These are phyloP conservation scores for Cladosporium sp. DNA, from an alignment of 2,329 filamentous ascomycete genomes.

Conservation along the genomic window DNA sequence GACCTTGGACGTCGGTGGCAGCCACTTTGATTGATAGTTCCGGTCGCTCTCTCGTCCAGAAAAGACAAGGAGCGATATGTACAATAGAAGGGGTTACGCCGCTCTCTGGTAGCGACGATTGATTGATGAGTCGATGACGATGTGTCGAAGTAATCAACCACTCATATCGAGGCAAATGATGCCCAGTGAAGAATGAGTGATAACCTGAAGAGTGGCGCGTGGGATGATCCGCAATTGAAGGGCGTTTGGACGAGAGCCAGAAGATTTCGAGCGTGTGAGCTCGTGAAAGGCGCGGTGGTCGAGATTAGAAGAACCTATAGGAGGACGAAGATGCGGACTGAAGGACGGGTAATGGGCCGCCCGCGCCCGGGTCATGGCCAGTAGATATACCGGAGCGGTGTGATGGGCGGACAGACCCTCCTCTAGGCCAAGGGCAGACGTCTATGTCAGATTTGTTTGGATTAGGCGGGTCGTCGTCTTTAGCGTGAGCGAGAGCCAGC, in stretches of 20 bases:
- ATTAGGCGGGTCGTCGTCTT: slow-evolving; percentile 11
- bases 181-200: not conserved
- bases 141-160: not conserved
- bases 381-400: slow-evolving; percentile 12
- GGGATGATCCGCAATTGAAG: not conserved
- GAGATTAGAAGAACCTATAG: slow-evolving; percentile 10
- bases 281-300: slow-evolving; percentile 3
- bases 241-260: not conserved
- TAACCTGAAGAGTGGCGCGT: not conserved
- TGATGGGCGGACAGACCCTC: slow-evolving; percentile 12
- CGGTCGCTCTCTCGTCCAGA: slow-evolving; percentile 7
- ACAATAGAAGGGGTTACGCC: slow-evolving; percentile 4
- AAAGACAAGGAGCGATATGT: slow-evolving; percentile 11
- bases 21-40: slow-evolving; percentile 9
- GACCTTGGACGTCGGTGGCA: slow-evolving; percentile 13
- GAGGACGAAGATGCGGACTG: slow-evolving; percentile 4
- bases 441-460: slow-evolving; percentile 12
- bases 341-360: slow-evolving; percentile 12
- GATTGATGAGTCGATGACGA: not conserved
- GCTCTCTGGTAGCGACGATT: slow-evolving; percentile 11
- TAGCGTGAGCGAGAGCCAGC: slow-evolving; percentile 12
- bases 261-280: slow-evolving; percentile 2
- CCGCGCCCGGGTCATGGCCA: slow-evolving; percentile 10
- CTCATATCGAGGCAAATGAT: slow-evolving; percentile 4
- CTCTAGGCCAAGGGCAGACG: slow-evolving; percentile 5